Evolutionary conservation across 176 grass and related monocot genomes (phyloP), one percentile per base, ranked within the genome.

Genomic region (bread wheat (Triticum aestivum)): DNA sequence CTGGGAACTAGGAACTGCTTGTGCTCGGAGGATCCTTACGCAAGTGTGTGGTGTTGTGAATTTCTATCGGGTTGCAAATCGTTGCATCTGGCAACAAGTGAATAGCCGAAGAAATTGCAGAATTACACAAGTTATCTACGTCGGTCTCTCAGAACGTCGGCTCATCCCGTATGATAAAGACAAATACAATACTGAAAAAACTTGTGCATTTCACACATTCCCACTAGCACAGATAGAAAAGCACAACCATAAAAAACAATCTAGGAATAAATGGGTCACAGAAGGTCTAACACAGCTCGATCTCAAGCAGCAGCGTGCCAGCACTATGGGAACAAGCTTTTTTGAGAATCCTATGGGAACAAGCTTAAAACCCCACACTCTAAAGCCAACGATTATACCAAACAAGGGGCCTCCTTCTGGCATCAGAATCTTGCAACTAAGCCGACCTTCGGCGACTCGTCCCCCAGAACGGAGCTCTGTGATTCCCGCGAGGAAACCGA

Each of bases 181-280:
- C 12, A 42, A 15, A 51, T 51, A 62, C 8, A 64, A 15, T 14
- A 58, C 37, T 72, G 17, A 10, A 44, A 41, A 42, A 24, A 3
- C 37, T 30, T 65, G 21, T 11, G 56, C 54, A 56, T 80, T 65
- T 32, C 41, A 69, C 41, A 58, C 51, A 89, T 82, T 84, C 32
- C 42, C 34, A 63, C 63, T 56, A 81, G 69, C 61, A 82, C 8
- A 63, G 73, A 78, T 6, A 38, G 38, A 51, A 12, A 56, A 8
- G 37, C 21, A 37, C 11, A 64, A 5, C 8, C 41, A 2, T 75
- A 6, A 32, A 29, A 63, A 64, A 11, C 8, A 63, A 30, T 32
- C 15, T 34, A 6, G n/a, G 23, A 80, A 41, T 14, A 37, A 35
- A 73, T 59, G 24, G 77, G n/a, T 33, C 9, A 7, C 37, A 77